Percentiles rank a stretch among this genome's conserved stretches.
Conservation (phyloP, 2,329 filamentous ascomycete species). For the Monilinia laxa region DNA sequence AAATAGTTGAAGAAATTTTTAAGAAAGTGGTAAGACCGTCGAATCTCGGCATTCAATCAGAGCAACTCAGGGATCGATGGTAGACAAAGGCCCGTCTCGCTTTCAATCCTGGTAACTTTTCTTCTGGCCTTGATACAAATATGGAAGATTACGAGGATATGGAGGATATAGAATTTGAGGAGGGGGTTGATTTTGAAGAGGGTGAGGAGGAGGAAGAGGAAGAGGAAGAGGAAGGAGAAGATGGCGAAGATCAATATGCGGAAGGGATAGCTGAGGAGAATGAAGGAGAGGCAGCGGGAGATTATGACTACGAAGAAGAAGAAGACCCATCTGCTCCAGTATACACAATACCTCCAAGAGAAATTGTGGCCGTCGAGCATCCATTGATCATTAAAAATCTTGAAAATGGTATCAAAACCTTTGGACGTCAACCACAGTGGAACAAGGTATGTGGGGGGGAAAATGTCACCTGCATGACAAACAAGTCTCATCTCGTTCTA, state of each 20-base stretch:
- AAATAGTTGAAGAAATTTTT: not conserved
- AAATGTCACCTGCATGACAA: not conserved
- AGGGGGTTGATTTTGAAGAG: not conserved
- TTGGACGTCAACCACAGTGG: constrained; percentile 46
- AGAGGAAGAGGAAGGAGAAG: not conserved
- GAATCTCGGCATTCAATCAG: not conserved
- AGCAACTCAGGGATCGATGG: not conserved
- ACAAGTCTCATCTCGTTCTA: constrained; percentile 27
- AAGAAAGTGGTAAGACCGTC: not conserved
- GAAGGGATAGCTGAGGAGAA: constrained; percentile 9
- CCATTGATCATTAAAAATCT: constrained; percentile 64
- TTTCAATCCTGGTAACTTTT: constrained; percentile 7
- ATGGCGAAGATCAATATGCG: not conserved
- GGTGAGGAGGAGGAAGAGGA: constrained; percentile 10
- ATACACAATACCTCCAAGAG: constrained; percentile 51
- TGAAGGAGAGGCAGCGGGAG: not conserved
- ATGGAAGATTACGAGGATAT: constrained; percentile 19
- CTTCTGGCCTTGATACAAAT: not conserved
- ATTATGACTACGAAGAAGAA: constrained; percentile 15
- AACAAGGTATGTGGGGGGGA: constrained; percentile 37
- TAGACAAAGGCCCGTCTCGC: not conserved
- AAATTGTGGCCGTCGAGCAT: constrained; percentile 63
- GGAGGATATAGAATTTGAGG: constrained; percentile 8
- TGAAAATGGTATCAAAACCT: constrained; percentile 61
- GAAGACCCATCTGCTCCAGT: constrained; percentile 42